Evolutionary conservation across 306 rosid species (phyloP).

Genomic region (Casuarina equisetifolia): DNA sequence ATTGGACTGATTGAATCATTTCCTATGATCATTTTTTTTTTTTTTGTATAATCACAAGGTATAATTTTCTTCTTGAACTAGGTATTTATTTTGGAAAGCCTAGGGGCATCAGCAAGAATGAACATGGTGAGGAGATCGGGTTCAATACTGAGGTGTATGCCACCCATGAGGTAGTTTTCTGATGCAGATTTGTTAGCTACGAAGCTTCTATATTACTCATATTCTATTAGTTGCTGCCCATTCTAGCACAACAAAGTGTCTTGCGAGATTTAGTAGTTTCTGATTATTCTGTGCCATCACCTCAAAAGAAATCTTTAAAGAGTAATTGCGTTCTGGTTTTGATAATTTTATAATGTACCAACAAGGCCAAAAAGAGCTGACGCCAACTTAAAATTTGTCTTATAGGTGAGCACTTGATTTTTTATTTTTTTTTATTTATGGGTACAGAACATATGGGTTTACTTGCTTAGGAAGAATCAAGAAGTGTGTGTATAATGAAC

Average conservation of each 20-base stretch:
- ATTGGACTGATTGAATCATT: no score
- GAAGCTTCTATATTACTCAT: not conserved
- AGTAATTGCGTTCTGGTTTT: not conserved
- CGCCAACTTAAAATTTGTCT: not conserved
- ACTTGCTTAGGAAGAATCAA: not conserved
- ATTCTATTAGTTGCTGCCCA: slow-evolving; percentile 4
- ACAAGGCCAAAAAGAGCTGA: not conserved
- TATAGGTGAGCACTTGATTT: not conserved
- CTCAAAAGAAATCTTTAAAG: not conserved
- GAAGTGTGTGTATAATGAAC: not conserved
- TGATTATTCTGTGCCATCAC: not conserved
- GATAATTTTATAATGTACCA: not conserved
- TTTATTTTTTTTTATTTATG: not conserved
- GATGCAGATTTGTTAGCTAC: slow-evolving; percentile 7
- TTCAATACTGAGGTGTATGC: slow-evolving; percentile 86
- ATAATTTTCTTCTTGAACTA: slow-evolving; percentile 7
- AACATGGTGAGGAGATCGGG: slow-evolving; percentile 78
- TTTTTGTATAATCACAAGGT: no score
- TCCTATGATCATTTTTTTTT: no score
- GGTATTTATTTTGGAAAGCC: slow-evolving; percentile 81
- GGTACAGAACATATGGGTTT: not conserved
- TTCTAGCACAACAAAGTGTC: not conserved
- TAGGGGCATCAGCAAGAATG: slow-evolving; percentile 68
- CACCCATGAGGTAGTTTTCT: slow-evolving; percentile 56
- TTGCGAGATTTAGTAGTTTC: not conserved